Base-by-base conservation (phyloP, 2,329 filamentous ascomycete species). In the Zasmidium citrigriseum region DNA sequence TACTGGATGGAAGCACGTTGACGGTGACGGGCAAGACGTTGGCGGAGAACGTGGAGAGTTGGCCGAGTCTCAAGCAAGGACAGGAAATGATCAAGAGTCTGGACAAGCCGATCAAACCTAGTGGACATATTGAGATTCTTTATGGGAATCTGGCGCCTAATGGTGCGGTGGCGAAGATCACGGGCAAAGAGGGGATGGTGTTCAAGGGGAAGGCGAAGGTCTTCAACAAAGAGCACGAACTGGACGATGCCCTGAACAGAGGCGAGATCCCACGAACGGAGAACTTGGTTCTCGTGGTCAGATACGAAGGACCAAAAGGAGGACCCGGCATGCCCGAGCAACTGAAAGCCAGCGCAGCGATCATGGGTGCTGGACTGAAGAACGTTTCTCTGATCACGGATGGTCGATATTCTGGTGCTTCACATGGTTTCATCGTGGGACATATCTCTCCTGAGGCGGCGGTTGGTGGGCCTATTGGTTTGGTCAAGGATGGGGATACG, bases 311-410 rank as follows among this genome's bases (percentile, higher is more conserved):
- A 0, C 93, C 93, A 12, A 93, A 91, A 72, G 93, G 93, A 62
- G 93, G 93, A 0, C 93, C 93, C 0, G 93, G 93, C 46, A 98
- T 98, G 93, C 93, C 93, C 1, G 93, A 98, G 76, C 92, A 96
- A 76, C 83, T 98, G 46, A 91, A 89, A 72, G 90, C 93, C 11
- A 89, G 86, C 58, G 92, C 92, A 0, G 91, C 93, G 18, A 90
- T 98, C 66, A 96, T 96, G 89, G 93, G 93, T 50, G 93, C 93
- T 0, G 89, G 89, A 12, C 80, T 98, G 53, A 90, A 82, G 53
- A 96, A 96, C 68, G 85, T 97, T 9, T 93, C 93, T 0, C 83
- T 98, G 14, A 91, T 98, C 50, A 98, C 93, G 0, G 93, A 98
- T 72, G 93, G 93, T 0, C 80, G 93, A 47, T 98, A 97, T 75